A percentile compares a stretch with the other conserved stretches of the same genome.
These are phyloP conservation scores for Byssothecium circinans DNA, from an alignment of 2,329 filamentous ascomycete species.

Conservation along the genomic window DNA sequence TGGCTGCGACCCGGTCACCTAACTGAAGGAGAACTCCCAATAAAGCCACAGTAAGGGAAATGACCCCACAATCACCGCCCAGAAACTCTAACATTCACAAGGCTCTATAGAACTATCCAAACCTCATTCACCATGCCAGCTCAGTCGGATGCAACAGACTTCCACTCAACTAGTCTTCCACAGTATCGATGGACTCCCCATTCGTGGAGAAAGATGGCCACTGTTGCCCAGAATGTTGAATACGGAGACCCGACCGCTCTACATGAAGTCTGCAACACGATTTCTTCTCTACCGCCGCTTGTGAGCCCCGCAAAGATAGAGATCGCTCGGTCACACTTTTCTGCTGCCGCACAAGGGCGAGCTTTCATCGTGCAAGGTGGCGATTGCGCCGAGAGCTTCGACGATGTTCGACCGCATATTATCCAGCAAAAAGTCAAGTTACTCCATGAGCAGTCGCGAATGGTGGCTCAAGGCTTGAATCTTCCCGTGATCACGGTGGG, in stretches of 20 bases:
- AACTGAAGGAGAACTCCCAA: not conserved
- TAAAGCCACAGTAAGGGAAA: too few relatives aligned
- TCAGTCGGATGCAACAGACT: not conserved
- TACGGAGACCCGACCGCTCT: slow-evolving; percentile 5
- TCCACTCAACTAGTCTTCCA: not conserved
- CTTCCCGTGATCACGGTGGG: slow-evolving; percentile 11
- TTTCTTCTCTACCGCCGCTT: slow-evolving; percentile 8
- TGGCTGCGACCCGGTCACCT: not conserved
- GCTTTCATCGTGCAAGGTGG: slow-evolving; percentile 16
- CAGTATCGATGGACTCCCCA: not conserved
- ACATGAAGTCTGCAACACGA: not conserved
- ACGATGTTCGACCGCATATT: slow-evolving; percentile 6
- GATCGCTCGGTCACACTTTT: slow-evolving; percentile 5
- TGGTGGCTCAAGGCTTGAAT: not conserved
- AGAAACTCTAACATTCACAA: not conserved
- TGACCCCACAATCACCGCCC: too few relatives aligned
- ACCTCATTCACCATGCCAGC: not conserved
- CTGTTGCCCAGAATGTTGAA: slow-evolving; percentile 3
- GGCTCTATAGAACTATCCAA: not conserved
- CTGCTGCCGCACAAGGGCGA: slow-evolving; percentile 9
- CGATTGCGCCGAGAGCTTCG: slow-evolving; percentile 18
- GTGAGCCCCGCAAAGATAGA: slow-evolving; percentile 10
- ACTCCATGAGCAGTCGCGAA: slow-evolving; percentile 2
- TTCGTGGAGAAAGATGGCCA: not conserved
- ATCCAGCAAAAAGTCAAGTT: not conserved